These are phyloP conservation scores for Leccinellum rugosiceps DNA, from an alignment of 768 basidiomycete genomes.

Conservation along the genomic window DNA sequence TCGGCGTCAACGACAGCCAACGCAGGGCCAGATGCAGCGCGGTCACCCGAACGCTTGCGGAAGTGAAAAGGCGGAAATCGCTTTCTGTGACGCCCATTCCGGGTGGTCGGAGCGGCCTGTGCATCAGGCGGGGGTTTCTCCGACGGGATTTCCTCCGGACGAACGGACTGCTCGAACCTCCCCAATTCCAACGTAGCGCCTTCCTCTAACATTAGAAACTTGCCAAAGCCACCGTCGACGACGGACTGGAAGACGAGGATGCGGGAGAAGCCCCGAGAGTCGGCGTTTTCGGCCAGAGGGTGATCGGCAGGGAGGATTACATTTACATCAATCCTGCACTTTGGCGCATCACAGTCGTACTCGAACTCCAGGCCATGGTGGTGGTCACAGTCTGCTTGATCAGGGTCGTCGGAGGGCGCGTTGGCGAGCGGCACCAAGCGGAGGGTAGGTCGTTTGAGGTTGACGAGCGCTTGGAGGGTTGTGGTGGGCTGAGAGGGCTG, in stretches of 20 bases:
- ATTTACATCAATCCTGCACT: slow-evolving; percentile 76
- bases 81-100: slow-evolving; percentile 35
- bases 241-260: slow-evolving; percentile 43
- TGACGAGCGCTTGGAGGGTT: slow-evolving; percentile 90
- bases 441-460: slow-evolving; percentile 87
- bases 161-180: slow-evolving; percentile 51
- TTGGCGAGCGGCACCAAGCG: slow-evolving; percentile 63
- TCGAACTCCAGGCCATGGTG: slow-evolving; percentile 86
- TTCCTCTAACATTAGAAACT: slow-evolving; percentile 67
- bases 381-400: slow-evolving; percentile 47
- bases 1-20: slow-evolving; percentile 76
- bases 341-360: slow-evolving; percentile 88
- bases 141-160: slow-evolving; percentile 1
- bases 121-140: slow-evolving; percentile 12
- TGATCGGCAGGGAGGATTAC: slow-evolving; percentile 68
- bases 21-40: slow-evolving; percentile 69
- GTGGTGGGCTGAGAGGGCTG: slow-evolving; percentile 84
- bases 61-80: slow-evolving; percentile 70
- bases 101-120: slow-evolving; percentile 13
- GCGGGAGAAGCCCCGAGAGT: slow-evolving; percentile 27
- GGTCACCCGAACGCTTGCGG: slow-evolving; percentile 51
- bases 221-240: slow-evolving; percentile 82
- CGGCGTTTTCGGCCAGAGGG: slow-evolving; percentile 46
- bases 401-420: slow-evolving; percentile 43
- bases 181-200: slow-evolving; percentile 79